Percentiles rank a stretch among this genome's conserved stretches.
Conservation (phyloP, 1,284 basidiomycete genomes). For the Agroathelia rolfsii region DNA sequence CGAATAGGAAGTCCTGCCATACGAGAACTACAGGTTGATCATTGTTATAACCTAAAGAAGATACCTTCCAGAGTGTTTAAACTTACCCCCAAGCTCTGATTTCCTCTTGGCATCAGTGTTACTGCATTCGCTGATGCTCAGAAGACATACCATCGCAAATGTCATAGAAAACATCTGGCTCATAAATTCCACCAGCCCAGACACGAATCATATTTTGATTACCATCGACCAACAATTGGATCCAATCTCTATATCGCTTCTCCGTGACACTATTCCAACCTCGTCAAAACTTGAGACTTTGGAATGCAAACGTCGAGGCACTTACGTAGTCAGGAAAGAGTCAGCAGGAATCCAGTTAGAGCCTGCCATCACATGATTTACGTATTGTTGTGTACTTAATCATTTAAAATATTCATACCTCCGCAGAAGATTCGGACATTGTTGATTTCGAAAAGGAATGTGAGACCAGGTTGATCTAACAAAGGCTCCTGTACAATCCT, state of each 20-base stretch:
- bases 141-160: conserved; percentile 57
- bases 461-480: conserved; percentile 60
- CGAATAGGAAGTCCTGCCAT: conserved; percentile 88
- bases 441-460: conserved; percentile 86
- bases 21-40: conserved; percentile 65
- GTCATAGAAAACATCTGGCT: conserved; percentile 68
- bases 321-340: conserved; percentile 73
- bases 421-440: conserved; percentile 82
- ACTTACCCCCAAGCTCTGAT: conserved; percentile 57
- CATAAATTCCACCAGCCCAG: conserved; percentile 83
- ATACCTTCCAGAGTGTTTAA: too few relatives aligned
- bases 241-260: conserved; percentile 59
- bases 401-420: conserved; percentile 29
- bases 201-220: conserved; percentile 81
- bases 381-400: not conserved
- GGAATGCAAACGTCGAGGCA: conserved; percentile 8
- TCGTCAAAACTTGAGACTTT: conserved; percentile 3
- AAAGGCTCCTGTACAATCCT: conserved; percentile 69
- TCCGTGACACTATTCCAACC: conserved; percentile 31
- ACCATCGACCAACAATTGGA: conserved; percentile 65
- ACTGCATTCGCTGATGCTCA: conserved; percentile 5
- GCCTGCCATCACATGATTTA: conserved; percentile 27
- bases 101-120: not conserved
- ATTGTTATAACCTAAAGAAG: too few relatives aligned
- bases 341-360: conserved; percentile 93